Conservation (phyloP, 176 grass and related monocot species). For the Rhynchospora tenuis region DNA sequence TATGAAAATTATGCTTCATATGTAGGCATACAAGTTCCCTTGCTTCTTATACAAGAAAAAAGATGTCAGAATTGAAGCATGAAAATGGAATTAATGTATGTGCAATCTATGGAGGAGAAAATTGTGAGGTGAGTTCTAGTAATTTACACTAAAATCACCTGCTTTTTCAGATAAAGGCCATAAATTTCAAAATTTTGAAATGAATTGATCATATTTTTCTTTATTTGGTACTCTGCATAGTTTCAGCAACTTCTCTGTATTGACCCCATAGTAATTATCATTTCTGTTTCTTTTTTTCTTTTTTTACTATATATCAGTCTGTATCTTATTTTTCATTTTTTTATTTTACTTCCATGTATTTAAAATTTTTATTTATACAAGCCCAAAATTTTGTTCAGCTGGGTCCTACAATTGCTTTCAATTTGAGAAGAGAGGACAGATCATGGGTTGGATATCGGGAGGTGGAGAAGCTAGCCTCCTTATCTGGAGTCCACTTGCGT, state of each 20-base stretch:
- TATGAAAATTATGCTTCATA: constrained; percentile 16
- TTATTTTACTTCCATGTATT: neutral
- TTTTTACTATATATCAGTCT: neutral
- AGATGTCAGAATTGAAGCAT: constrained; percentile 78
- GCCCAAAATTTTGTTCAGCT: constrained; percentile 25
- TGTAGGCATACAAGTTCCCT: constrained; percentile 72
- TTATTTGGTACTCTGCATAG: neutral
- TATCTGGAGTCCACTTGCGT: constrained; percentile 82
- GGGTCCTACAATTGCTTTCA: constrained; percentile 90
- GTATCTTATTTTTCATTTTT: neutral
- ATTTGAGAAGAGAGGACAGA: constrained; percentile 94
- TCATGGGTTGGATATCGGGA: constrained; percentile 84
- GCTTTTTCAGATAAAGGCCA: neutral
- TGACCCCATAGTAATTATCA: neutral
- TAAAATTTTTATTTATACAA: neutral
- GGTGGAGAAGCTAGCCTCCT: constrained; percentile 80
- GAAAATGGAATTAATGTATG: constrained; percentile 68
- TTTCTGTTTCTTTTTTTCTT: neutral
- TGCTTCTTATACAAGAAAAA: constrained; percentile 59
- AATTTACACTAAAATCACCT: neutral
- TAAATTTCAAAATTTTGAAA: neutral
- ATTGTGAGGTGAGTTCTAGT: constrained; percentile 47
- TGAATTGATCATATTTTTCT: neutral
- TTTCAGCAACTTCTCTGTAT: neutral
- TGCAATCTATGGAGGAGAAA: constrained; percentile 53